Evolutionary conservation across 2,329 filamentous ascomycete genomes (phyloP).

Genomic region (Fusarium mundagurra): DNA sequence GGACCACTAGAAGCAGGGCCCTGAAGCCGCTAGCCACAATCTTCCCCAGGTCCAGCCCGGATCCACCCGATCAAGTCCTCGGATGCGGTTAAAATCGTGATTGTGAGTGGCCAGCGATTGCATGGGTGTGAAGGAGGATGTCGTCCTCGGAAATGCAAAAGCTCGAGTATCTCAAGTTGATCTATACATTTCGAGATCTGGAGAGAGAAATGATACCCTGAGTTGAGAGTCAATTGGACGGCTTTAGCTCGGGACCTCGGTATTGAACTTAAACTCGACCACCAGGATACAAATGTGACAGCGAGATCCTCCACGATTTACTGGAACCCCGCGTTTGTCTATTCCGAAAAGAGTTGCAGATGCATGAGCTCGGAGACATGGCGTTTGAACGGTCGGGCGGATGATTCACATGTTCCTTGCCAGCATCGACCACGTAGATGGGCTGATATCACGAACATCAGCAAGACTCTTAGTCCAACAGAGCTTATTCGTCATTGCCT

Average conservation of each 20-base stretch:
- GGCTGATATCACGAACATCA: not conserved
- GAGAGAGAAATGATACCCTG: not conserved
- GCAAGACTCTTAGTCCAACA: accelerated
- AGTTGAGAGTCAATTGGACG: not conserved
- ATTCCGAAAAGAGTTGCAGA: not conserved
- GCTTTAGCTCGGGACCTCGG: slow-evolving; percentile 26
- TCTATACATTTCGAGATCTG: not conserved
- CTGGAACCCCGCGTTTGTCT: slow-evolving; percentile 17
- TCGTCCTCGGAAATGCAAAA: not conserved
- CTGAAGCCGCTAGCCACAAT: slow-evolving; percentile 18
- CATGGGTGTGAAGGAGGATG: not conserved
- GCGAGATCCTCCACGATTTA: not conserved
- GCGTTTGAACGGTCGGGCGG: not conserved
- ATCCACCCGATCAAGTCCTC: slow-evolving; percentile 32
- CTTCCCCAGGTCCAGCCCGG: slow-evolving; percentile 35
- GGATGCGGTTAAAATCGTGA: slow-evolving; percentile 11
- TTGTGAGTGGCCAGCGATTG: slow-evolving; percentile 15
- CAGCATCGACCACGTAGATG: not conserved
- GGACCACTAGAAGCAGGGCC: slow-evolving; percentile 30
- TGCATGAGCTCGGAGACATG: slow-evolving; percentile 6
- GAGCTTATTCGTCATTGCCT: not conserved
- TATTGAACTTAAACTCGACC: not conserved
- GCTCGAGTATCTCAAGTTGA: not conserved
- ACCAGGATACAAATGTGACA: not conserved
- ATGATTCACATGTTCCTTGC: slow-evolving; percentile 8